A percentile compares a stretch with the other conserved stretches of the same genome.
These are phyloP conservation scores for Geopyxis carbonaria DNA, from an alignment of 495 filamentous ascomycete species.

Conservation along the genomic window DNA sequence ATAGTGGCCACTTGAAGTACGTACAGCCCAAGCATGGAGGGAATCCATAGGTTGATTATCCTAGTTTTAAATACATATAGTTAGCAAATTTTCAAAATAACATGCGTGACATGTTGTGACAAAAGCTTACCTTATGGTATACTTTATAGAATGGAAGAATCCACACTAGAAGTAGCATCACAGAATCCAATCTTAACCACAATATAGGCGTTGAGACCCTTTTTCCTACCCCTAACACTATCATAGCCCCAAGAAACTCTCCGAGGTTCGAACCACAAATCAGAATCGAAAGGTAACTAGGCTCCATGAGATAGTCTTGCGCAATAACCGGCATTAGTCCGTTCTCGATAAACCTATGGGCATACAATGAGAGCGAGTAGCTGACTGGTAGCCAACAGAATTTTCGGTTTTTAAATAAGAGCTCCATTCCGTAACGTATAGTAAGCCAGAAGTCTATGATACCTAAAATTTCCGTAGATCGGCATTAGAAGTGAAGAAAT, in stretches of 20 bases:
- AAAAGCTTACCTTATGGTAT: background rate
- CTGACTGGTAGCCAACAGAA: constrained; percentile 32
- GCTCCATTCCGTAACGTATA: no score
- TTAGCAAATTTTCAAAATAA: no score
- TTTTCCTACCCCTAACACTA: constrained; percentile 30
- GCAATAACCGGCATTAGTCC: constrained; percentile 30
- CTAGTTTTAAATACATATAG: background rate
- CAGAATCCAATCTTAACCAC: constrained; percentile 30
- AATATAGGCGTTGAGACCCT: constrained; percentile 30
- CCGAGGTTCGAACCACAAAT: constrained; percentile 32
- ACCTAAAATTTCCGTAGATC: background rate
- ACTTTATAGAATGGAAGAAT: constrained; percentile 26
- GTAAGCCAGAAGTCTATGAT: background rate
- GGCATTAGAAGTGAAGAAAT: constrained; percentile 28
- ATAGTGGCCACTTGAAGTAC: constrained; percentile 12
- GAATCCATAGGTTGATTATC: background rate
- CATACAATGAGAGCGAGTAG: constrained; percentile 31
- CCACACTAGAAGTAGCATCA: constrained; percentile 29
- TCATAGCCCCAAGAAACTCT: constrained; percentile 29
- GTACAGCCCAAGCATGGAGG: background rate
- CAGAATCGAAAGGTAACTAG: constrained; percentile 31
- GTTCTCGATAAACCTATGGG: constrained; percentile 32
- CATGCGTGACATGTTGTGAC: no score
- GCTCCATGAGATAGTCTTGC: constrained; percentile 27
- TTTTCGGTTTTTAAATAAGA: no score